A percentile compares a stretch with the other conserved stretches of the same genome.
Evolutionary conservation across 768 basidiomycete genomes (phyloP).

Genomic region (Phlegmacium glaucopus): DNA sequence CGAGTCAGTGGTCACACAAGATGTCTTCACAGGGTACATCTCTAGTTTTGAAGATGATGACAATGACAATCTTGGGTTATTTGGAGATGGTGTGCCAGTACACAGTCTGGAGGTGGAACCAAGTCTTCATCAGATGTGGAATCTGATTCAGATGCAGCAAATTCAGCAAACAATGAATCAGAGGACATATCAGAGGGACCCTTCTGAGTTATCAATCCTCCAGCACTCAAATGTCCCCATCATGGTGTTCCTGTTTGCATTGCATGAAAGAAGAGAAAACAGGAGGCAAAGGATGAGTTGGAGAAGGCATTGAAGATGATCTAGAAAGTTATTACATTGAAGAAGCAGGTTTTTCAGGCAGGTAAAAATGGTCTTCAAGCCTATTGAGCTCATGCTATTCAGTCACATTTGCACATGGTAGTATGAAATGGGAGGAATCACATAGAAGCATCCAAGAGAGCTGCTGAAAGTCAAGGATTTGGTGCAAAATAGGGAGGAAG

Average conservation of each 20-base stretch:
- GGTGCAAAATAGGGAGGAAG: conserved; percentile 24
- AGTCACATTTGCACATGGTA: conserved; percentile 25
- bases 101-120: too few relatives aligned
- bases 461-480: conserved; percentile 30
- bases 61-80: not conserved
- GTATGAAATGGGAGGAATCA: conserved; percentile 18
- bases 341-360: conserved; percentile 19
- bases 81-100: too few relatives aligned
- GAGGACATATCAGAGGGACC: not conserved
- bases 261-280: not conserved
- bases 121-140: too few relatives aligned
- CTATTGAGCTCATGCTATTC: conserved; percentile 20
- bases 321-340: conserved; percentile 20
- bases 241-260: conserved; percentile 17
- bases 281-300: conserved; percentile 4
- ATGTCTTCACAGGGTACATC: conserved; percentile 16
- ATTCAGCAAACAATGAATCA: not conserved
- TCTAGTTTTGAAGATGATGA: conserved; percentile 18
- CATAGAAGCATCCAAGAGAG: conserved; percentile 22
- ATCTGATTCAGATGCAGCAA: not conserved
- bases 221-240: conserved; percentile 18
- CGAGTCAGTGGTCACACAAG: not conserved
- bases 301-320: conserved; percentile 16
- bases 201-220: conserved; percentile 5
- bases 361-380: conserved; percentile 27